Conservation (phyloP, 2,329 filamentous ascomycete genomes). For the Blastomyces silverae region DNA sequence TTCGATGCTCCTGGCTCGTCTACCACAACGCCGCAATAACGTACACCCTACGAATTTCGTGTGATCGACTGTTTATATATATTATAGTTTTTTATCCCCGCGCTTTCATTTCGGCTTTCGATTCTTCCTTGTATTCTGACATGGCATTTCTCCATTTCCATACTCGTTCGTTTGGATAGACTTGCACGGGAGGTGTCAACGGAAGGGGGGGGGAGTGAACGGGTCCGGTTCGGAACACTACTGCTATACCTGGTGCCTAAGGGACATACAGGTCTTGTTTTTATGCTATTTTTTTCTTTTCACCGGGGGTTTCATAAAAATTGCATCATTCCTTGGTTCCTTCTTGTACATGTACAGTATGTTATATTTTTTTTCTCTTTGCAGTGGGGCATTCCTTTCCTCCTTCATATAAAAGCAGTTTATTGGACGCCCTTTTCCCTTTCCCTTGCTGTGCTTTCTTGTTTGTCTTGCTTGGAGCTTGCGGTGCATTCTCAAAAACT, state of each 20-base stretch:
- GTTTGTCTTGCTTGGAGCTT: neutral
- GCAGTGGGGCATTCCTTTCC: neutral
- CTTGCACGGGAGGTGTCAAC: conserved; percentile 11
- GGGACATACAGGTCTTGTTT: neutral
- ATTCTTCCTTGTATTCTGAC: conserved; percentile 10
- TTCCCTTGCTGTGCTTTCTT: neutral
- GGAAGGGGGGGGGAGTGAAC: neutral
- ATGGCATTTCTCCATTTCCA: conserved; percentile 8
- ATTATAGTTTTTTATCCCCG: neutral
- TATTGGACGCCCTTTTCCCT: neutral
- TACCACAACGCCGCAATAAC: conserved; percentile 6
- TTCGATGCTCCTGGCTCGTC: conserved; percentile 2
- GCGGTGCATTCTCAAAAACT: conserved; percentile 4
- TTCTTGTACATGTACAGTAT: conserved; percentile 16
- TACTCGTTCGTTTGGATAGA: conserved; percentile 10
- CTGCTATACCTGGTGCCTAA: conserved; percentile 6
- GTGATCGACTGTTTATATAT: conserved; percentile 1
- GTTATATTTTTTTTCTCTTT: neutral
- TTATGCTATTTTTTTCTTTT: conserved; percentile 3
- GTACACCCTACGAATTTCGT: neutral
- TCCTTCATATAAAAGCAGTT: neutral
- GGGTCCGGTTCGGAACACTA: conserved; percentile 5
- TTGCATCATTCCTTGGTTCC: conserved; percentile 5
- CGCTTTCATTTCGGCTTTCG: conserved; percentile 9
- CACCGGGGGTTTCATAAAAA: neutral